Conservation (phyloP, 371 early-diverging fungal genomes). For the Circinella umbellata region DNA sequence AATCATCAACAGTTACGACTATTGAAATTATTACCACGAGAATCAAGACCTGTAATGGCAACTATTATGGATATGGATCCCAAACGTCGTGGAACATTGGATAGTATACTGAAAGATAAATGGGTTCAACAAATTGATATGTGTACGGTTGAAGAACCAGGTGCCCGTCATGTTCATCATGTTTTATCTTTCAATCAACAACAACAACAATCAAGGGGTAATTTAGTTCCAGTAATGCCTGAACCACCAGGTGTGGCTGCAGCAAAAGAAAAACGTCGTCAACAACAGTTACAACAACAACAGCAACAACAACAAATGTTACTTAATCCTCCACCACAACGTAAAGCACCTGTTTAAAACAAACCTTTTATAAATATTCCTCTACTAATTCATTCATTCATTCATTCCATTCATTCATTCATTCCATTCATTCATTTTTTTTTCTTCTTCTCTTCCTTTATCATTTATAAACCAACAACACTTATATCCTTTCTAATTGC, state of each 20-base stretch:
- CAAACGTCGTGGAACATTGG: conserved; percentile 44
- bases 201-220: conserved; percentile 12
- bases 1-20: conserved; percentile 48
- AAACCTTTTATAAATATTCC: no score
- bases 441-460: no score
- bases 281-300: conserved; percentile 3
- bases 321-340: not conserved
- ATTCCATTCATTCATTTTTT: no score
- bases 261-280: conserved; percentile 28
- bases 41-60: conserved; percentile 45
- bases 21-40: conserved; percentile 59
- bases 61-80: conserved; percentile 63
- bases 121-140: conserved; percentile 67
- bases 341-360: not conserved
- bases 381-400: no score
- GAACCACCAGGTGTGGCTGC: conserved; percentile 31
- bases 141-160: conserved; percentile 53
- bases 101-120: conserved; percentile 47
- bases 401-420: no score
- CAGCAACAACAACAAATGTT: not conserved
- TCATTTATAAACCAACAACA: no score
- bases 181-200: conserved; percentile 24
- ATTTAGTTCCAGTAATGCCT: conserved; percentile 25
- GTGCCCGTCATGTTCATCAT: conserved; percentile 54
- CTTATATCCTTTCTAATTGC: no score